Percentiles rank a stretch among this genome's conserved stretches.
Conservation (phyloP, 179 eudicot genomes). For the Carnegiea gigantea region DNA sequence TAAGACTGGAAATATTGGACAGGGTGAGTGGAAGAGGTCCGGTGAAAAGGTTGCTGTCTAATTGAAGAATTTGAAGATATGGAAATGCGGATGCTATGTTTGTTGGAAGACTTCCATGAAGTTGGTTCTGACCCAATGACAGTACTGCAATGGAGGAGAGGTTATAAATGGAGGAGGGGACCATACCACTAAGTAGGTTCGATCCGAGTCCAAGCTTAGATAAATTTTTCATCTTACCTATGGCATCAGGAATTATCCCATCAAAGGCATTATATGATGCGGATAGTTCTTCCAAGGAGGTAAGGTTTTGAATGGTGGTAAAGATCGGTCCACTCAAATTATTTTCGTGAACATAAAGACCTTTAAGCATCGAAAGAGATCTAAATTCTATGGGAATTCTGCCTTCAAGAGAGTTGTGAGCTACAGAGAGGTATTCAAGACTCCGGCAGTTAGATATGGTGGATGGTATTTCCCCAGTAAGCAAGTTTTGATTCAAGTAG, state of each 20-base stretch:
- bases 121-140: conserved; percentile 10
- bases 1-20: conserved; percentile 35
- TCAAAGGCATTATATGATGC: conserved; percentile 10
- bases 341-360: conserved; percentile 16
- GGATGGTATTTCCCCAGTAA: conserved; percentile 28
- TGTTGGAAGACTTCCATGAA: conserved; percentile 38
- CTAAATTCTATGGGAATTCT: conserved; percentile 26
- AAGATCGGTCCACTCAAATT: conserved; percentile 28
- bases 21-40: conserved; percentile 42
- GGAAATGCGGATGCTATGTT: conserved; percentile 38
- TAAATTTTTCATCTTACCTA: conserved; percentile 22
- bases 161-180: conserved; percentile 37
- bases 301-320: conserved; percentile 27
- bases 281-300: conserved; percentile 15
- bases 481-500: background rate
- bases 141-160: conserved; percentile 29
- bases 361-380: conserved; percentile 21
- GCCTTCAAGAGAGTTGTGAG: conserved; percentile 25
- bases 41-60: conserved; percentile 31
- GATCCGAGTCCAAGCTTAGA: background rate
- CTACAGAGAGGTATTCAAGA: conserved; percentile 1
- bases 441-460: conserved; percentile 23
- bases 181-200: conserved; percentile 25
- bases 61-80: conserved; percentile 19
- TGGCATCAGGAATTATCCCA: conserved; percentile 29